Conservation (phyloP, 2,329 filamentous ascomycete species). For the Arthrobotrys megalospora region DNA sequence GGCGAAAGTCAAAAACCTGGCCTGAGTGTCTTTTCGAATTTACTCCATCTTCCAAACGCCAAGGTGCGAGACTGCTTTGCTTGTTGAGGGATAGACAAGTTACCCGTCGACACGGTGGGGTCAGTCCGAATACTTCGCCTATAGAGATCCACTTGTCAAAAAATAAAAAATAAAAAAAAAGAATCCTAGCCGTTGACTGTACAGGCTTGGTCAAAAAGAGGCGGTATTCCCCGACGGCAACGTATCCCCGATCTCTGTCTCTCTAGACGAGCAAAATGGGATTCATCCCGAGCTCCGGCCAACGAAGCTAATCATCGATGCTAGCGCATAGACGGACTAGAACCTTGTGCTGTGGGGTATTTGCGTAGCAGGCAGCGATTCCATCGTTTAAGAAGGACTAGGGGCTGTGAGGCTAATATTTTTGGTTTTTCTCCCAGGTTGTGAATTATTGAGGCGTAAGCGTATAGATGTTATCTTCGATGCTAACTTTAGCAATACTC, state of each 20-base stretch:
- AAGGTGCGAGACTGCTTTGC: constrained; percentile 51
- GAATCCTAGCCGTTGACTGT: constrained; percentile 14
- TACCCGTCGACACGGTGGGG: constrained; percentile 42
- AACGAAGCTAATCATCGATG: constrained; percentile 56
- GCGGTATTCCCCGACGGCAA: constrained; percentile 59
- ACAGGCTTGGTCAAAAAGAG: constrained; percentile 18
- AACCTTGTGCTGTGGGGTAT: constrained; percentile 49
- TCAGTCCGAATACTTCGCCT: constrained; percentile 37
- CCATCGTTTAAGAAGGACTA: constrained; percentile 23
- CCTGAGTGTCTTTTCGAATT: constrained; percentile 19
- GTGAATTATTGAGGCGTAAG: constrained; percentile 14
- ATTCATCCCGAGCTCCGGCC: constrained; percentile 58
- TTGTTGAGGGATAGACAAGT: constrained; percentile 31
- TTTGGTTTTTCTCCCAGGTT: constrained; percentile 15
- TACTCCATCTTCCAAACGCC: constrained; percentile 21
- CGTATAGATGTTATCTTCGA: constrained; percentile 19
- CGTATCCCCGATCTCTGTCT: constrained; percentile 48
- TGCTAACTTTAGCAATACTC: constrained; percentile 8
- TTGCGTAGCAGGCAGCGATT: constrained; percentile 47
- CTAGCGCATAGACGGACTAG: constrained; percentile 58
- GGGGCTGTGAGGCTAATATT: constrained; percentile 36
- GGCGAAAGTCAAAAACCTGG: constrained; percentile 39
- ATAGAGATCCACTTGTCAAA: constrained; percentile 53
- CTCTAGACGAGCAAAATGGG: constrained; percentile 59
- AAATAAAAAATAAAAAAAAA: constrained; percentile 7